Base-by-base conservation (phyloP, 345 rosid genomes). In the Cochlearia excelsa region DNA sequence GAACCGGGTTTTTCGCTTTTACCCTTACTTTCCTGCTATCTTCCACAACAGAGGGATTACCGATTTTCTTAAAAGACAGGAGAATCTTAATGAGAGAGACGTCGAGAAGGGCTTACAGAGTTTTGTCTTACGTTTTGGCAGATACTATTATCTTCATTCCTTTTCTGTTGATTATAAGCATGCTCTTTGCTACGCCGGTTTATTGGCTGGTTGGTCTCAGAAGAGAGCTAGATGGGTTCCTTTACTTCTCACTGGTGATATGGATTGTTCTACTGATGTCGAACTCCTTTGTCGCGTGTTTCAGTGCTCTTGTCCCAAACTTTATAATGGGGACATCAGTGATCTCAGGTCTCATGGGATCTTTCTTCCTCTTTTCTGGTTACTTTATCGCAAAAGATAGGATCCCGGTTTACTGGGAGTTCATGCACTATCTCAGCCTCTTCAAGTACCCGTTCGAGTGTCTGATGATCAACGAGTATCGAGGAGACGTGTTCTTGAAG, bases 291-390 rank as follows among this genome's bases (percentile, higher is more conserved):
- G 95, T 88, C 16, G 86, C 92, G 9, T 86, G 96, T 73, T 85
- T 91, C 71, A 86, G 98, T 74, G 96, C 91, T 5, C 85, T 91
- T 7, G 96, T 88, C 57, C 98, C 94, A 4, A 88, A 88, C 69
- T 91, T 91, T 77, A 88, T 91, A 57, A 85, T 84, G 96, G 98
- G 96, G 41, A 87, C 84, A 54, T 91, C 98, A 34, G 81, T 88
- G 11, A 91, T 91, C 64, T 66, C 95, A 30, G 95, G 98, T 27
- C 75, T 91, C 9, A 82, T 91, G 84, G 96, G 95, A 47, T 91
- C 98, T 28, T 91, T 91, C 80, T 91, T 91, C 67, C 85, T 91
- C 4, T 90, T 90, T 35, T 90, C 95, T 0, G 94, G 97, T 1
- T 90, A 87, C 48, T 90, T 90, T 64, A 90, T 85, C 28, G 51